A percentile compares a stretch with the other conserved stretches of the same genome.
Conservation (phyloP, 2,329 filamentous ascomycete species). For the Tolypocladium nubicola region DNA sequence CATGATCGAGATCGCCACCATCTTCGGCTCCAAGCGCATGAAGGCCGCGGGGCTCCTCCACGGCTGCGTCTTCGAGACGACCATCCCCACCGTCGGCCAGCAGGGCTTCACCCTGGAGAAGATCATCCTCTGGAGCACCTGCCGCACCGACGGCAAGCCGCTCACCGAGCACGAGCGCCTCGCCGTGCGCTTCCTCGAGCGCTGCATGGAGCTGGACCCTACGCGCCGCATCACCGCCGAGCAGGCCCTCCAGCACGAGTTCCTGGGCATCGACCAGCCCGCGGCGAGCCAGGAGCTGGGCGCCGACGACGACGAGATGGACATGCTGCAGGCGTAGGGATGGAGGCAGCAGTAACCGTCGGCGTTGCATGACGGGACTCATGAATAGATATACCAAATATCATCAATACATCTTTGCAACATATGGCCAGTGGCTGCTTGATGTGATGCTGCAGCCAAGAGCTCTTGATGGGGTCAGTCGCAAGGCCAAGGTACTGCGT, state of each 20-base stretch:
- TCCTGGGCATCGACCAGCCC: constrained; percentile 34
- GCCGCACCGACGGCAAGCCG: constrained; percentile 49
- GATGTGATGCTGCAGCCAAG: neutral
- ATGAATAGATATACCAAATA: neutral
- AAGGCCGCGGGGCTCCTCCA: constrained; percentile 71
- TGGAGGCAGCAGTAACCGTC: neutral
- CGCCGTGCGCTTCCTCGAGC: constrained; percentile 60
- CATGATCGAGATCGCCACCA: constrained; percentile 92
- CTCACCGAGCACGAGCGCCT: constrained; percentile 59
- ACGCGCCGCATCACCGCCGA: constrained; percentile 61
- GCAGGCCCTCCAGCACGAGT: constrained; percentile 64
- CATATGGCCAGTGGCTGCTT: neutral
- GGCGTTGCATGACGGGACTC: neutral
- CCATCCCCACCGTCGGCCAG: constrained; percentile 79
- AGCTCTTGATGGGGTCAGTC: no score
- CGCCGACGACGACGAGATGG: constrained; percentile 44
- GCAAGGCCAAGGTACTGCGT: neutral
- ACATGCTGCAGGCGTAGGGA: constrained; percentile 27
- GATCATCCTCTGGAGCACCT: constrained; percentile 91
- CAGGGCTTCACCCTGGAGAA: constrained; percentile 83
- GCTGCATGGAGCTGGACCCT: constrained; percentile 70
- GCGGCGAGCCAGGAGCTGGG: constrained; percentile 15
- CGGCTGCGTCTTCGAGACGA: constrained; percentile 86
- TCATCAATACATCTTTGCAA: neutral
- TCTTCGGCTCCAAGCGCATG: constrained; percentile 83